A percentile compares a stretch with the other conserved stretches of the same genome.
phyloP scores from a whole-genome alignment of 2,329 filamentous ascomycete species.

The Orbilia brochopaga region DNA sequence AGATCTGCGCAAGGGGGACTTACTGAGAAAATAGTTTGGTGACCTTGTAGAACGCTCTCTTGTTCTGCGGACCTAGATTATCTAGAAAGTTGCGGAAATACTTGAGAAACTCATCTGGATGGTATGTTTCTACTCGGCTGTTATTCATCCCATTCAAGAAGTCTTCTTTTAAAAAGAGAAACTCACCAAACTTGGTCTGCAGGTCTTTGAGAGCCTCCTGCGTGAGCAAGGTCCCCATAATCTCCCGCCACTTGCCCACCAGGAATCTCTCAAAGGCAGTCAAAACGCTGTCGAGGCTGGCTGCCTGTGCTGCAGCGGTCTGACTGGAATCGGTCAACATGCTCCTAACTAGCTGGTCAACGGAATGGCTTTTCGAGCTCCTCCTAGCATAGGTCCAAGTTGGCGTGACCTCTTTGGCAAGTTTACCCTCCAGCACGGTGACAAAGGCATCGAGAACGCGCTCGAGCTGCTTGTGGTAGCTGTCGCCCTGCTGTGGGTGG shows the following conservation, averaged over 20 bases:
- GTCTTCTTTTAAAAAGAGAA: conserved; percentile 70
- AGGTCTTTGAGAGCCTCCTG: conserved; percentile 73
- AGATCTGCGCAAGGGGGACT: background rate
- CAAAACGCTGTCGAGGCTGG: conserved; percentile 74
- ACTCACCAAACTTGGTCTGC: conserved; percentile 69
- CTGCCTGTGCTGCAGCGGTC: conserved; percentile 56
- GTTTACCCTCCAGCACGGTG: conserved; percentile 51
- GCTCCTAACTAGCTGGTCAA: conserved; percentile 51
- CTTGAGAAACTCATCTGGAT: conserved; percentile 62
- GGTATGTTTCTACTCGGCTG: conserved; percentile 28
- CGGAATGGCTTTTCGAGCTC: conserved; percentile 51
- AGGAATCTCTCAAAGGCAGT: conserved; percentile 93
- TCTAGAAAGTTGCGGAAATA: conserved; percentile 64
- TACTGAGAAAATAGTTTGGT: conserved; percentile 71
- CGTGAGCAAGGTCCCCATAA: conserved; percentile 83
- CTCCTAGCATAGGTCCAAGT: conserved; percentile 37
- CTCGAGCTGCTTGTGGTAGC: conserved; percentile 53
- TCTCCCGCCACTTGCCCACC: conserved; percentile 82
- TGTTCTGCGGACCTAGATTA: conserved; percentile 59
- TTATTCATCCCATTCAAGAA: conserved; percentile 58
- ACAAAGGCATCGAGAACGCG: conserved; percentile 54
- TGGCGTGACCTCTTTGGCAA: conserved; percentile 51
- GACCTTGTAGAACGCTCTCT: conserved; percentile 79
- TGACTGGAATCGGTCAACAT: conserved; percentile 51
- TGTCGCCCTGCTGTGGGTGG: conserved; percentile 48